Base-by-base conservation (phyloP, 176 grass and related monocot species). In the Raddia guianensis region DNA sequence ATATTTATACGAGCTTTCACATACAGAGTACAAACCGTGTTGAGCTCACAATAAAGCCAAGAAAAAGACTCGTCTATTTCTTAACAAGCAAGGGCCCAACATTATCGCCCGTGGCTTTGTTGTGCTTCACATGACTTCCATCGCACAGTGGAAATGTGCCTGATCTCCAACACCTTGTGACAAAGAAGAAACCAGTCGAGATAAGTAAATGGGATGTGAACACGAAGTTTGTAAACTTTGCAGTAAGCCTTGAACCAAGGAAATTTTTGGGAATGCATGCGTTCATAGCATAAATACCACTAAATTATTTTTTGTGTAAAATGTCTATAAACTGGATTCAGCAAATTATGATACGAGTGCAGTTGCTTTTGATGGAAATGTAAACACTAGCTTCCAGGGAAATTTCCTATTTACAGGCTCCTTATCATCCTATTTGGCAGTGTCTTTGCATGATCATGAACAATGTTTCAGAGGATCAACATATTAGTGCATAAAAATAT, bases 141-240 rank as follows among this genome's bases (percentile, higher is more conserved):
- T 98, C 96, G 21, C 96, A 98, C 35, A 98, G 88, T 37, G 96
- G 92, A 68, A 98, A 98, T 76, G 96, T 95, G 21, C 88, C 92
- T 35, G 92, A 98, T 74, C 92, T 98, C 96, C 92, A 98, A 74
- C 92, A 98, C 58, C 95, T 97, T 86, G 51, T 43, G 21, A 42
- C 33, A 35, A 84, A 72, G 4, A 84, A 72, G 4, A 81, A 51
- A 82, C 9, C 6, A 77, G 61, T 51, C 32, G 45, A 63, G 14
- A 12, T 65, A 72, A 70, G 15, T n/a, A 76, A 62, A 74, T n/a
- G 14, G 7, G 11, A 73, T 63, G 74, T 3, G 79, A 34, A 32
- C 9, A 49, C 33, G 37, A 70, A 56, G 42, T 63, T 4, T 49
- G 40, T 58, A 63, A 48, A 18, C 43, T 5, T 48, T 44, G 61